Conservation (phyloP, 148 eudicot genomes). For the Chenopodium berlandieri region DNA sequence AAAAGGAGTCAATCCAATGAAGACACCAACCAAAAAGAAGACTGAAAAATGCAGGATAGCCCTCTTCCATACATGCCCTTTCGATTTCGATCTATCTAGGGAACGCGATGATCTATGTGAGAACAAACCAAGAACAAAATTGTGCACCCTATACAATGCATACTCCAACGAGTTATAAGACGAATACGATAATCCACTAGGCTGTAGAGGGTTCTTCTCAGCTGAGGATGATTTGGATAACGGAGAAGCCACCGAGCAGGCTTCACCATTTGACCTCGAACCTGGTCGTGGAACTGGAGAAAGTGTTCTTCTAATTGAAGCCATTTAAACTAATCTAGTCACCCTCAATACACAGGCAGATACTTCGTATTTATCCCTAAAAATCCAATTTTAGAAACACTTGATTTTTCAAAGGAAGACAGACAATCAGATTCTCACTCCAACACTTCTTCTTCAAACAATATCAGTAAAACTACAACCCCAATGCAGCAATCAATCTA, state of each 20-base stretch:
- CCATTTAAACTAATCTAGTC: slow-evolving; percentile 39
- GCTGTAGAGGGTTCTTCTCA: slow-evolving; percentile 35
- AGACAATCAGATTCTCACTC: slow-evolving; percentile 8
- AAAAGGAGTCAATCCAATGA: slow-evolving; percentile 67
- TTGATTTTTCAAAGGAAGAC: not conserved
- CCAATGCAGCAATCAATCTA: slow-evolving; percentile 1
- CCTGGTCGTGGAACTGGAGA: slow-evolving; percentile 77
- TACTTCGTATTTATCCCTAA: slow-evolving; percentile 1
- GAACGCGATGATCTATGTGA: slow-evolving; percentile 59
- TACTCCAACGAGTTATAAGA: slow-evolving; percentile 45
- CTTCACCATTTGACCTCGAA: slow-evolving; percentile 50
- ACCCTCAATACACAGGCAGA: slow-evolving; percentile 5
- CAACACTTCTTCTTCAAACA: slow-evolving; percentile 12
- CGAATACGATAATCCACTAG: slow-evolving; percentile 37
- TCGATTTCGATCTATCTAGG: slow-evolving; percentile 56
- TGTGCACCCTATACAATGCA: slow-evolving; percentile 51
- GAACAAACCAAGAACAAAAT: slow-evolving; percentile 51
- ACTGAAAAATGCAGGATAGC: slow-evolving; percentile 48
- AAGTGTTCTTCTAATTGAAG: slow-evolving; percentile 71
- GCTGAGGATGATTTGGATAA: slow-evolving; percentile 66
- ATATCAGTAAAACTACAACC: not conserved
- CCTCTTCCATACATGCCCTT: slow-evolving; percentile 62
- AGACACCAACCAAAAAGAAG: slow-evolving; percentile 62
- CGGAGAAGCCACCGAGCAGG: slow-evolving; percentile 63
- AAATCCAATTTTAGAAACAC: slow-evolving; percentile 10